phyloP scores from a whole-genome alignment of 1,284 basidiomycete species.

The Pseudozyma flocculosa region DNA sequence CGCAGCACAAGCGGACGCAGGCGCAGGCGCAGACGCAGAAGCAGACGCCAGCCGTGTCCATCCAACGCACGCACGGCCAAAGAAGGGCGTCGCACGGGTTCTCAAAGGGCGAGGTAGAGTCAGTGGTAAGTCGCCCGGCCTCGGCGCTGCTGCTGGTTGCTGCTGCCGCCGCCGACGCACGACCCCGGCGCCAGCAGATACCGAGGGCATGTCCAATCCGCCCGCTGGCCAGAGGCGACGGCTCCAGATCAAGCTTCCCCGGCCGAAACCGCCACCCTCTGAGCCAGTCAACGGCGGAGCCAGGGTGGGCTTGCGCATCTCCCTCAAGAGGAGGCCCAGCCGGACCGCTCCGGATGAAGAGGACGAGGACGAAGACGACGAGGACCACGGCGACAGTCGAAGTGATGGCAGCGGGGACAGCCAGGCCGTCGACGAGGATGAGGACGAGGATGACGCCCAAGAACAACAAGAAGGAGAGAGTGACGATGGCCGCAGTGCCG shows the following conservation, averaged over 20 bases:
- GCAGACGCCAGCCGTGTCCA: no score
- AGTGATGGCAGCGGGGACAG: not conserved
- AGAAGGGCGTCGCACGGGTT: no score
- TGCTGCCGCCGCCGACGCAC: no score
- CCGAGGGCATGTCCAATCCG: not conserved
- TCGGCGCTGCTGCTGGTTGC: no score
- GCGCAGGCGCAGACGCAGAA: no score
- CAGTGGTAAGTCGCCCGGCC: no score
- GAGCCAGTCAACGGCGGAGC: slow-evolving; percentile 1
- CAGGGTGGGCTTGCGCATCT: slow-evolving; percentile 19
- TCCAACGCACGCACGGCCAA: no score
- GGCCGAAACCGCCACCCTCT: slow-evolving; percentile 13
- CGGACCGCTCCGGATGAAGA: slow-evolving; percentile 10
- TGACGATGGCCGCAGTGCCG: no score
- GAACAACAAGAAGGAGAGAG: slow-evolving; percentile 6
- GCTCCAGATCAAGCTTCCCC: slow-evolving; percentile 33
- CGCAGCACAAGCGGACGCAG: no score
- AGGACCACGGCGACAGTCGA: not conserved
- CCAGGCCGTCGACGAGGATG: slow-evolving; percentile 2
- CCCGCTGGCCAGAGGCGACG: slow-evolving; percentile 18
- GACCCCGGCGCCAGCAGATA: no score
- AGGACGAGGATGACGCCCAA: slow-evolving; percentile 7
- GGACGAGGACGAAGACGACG: slow-evolving; percentile 7
- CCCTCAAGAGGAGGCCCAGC: slow-evolving; percentile 25
- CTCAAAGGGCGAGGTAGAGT: no score